A percentile compares a stretch with the other conserved stretches of the same genome.
These are phyloP conservation scores for Talaromyces atroroseus DNA, from an alignment of 2,329 filamentous ascomycete genomes.

Conservation along the genomic window DNA sequence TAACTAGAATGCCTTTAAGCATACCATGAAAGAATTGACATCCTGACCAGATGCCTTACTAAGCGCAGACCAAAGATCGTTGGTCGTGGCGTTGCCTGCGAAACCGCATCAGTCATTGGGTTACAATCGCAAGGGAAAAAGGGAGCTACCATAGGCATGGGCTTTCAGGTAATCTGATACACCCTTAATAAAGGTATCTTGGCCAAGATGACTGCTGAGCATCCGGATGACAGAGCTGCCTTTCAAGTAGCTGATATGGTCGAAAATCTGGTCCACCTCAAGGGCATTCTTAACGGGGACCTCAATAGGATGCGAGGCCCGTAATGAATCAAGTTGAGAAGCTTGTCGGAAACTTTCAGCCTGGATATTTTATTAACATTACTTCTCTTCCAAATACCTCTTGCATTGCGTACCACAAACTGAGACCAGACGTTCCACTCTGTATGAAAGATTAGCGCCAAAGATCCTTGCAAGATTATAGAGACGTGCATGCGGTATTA, in stretches of 20 bases:
- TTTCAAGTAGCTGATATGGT: constrained; percentile 93
- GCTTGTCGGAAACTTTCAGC: constrained; percentile 91
- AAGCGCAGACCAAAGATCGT: constrained; percentile 84
- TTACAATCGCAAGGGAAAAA: neutral
- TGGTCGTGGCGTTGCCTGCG: constrained; percentile 71
- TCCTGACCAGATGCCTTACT: constrained; percentile 83
- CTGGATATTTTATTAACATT: constrained; percentile 41
- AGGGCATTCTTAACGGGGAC: constrained; percentile 89
- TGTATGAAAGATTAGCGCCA: constrained; percentile 20
- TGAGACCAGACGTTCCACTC: constrained; percentile 98
- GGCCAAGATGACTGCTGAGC: constrained; percentile 83
- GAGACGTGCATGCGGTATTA: constrained; percentile 30
- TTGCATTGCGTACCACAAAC: constrained; percentile 67
- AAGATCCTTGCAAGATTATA: neutral
- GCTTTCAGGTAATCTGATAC: constrained; percentile 84
- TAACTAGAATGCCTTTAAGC: constrained; percentile 8
- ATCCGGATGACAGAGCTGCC: constrained; percentile 95
- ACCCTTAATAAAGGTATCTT: constrained; percentile 82
- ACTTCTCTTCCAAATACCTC: constrained; percentile 45
- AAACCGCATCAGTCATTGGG: constrained; percentile 1
- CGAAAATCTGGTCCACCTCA: constrained; percentile 97
- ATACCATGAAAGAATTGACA: constrained; percentile 75
- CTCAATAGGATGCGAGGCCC: constrained; percentile 92
- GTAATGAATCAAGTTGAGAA: constrained; percentile 81
- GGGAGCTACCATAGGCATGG: constrained; percentile 66